Conservation (phyloP, 2,329 filamentous ascomycete species). For the Talaromyces verruculosus region DNA sequence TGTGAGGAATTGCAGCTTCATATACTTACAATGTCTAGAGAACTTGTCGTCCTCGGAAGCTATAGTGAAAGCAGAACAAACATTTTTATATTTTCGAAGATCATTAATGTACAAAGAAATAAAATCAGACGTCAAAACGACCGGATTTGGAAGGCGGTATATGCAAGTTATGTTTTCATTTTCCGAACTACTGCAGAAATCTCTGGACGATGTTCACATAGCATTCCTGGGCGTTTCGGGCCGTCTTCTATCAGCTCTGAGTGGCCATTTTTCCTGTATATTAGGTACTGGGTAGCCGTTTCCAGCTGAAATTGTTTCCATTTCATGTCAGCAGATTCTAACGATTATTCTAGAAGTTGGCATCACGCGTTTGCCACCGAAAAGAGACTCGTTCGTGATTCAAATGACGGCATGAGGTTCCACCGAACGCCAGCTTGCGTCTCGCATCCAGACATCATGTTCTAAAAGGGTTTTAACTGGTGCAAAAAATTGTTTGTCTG, state of each 20-base stretch:
- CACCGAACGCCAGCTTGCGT: background rate
- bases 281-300: background rate
- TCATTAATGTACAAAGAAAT: background rate
- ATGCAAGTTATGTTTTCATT: constrained; percentile 14
- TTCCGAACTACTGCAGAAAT: background rate
- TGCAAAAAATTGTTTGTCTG: background rate
- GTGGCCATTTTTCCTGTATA: background rate
- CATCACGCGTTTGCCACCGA: background rate
- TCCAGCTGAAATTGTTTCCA: background rate
- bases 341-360: background rate
- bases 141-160: constrained; percentile 11
- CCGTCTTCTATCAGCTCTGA: background rate
- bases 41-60: background rate
- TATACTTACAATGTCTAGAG: background rate
- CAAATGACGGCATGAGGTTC: background rate
- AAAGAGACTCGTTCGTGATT: background rate
- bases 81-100: background rate
- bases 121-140: background rate
- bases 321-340: background rate
- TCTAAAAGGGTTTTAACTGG: background rate
- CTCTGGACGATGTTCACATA: background rate
- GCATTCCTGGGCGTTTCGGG: constrained; percentile 14
- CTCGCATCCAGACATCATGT: background rate
- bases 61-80: background rate
- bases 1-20: constrained; percentile 4